These are phyloP conservation scores for Fagopyrum homotropicum DNA, from an alignment of 148 eudicot genomes.

Conservation along the genomic window DNA sequence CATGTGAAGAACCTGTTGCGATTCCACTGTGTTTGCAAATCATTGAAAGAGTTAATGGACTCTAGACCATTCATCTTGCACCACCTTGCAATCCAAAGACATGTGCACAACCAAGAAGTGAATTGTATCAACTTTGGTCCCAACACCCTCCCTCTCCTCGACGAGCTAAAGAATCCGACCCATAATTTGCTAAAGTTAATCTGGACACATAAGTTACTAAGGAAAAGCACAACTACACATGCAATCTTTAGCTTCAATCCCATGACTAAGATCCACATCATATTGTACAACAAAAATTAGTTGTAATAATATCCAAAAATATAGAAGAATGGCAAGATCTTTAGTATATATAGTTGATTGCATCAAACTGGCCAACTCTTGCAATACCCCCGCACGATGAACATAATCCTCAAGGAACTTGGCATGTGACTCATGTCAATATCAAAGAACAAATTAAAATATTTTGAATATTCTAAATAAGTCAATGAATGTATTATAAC, in stretches of 20 bases:
- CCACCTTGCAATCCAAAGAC: no score
- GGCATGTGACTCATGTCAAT: conserved; percentile 12
- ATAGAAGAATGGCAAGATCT: background rate
- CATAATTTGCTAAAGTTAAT: no score
- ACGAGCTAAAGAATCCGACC: no score
- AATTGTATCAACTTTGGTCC: no score
- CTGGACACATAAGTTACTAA: no score
- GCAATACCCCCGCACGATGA: conserved; percentile 99
- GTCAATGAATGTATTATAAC: conserved; percentile 9
- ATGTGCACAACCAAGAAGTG: no score
- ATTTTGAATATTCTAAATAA: background rate
- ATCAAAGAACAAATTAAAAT: conserved; percentile 5
- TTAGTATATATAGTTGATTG: background rate
- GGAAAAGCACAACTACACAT: background rate
- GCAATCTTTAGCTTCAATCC: conserved; percentile 45
- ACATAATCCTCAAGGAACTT: conserved; percentile 71
- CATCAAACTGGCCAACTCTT: conserved; percentile 56
- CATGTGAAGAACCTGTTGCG: no score
- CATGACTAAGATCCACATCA: conserved; percentile 54
- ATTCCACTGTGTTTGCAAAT: no score
- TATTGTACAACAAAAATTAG: conserved; percentile 36
- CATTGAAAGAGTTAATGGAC: no score
- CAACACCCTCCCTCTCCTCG: no score
- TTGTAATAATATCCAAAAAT: background rate
- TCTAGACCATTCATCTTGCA: no score